Evolutionary conservation across 23 red algal species (phyloP), one percentile per base, ranked within the genome.

Genomic region (Agarophyton chilense): DNA sequence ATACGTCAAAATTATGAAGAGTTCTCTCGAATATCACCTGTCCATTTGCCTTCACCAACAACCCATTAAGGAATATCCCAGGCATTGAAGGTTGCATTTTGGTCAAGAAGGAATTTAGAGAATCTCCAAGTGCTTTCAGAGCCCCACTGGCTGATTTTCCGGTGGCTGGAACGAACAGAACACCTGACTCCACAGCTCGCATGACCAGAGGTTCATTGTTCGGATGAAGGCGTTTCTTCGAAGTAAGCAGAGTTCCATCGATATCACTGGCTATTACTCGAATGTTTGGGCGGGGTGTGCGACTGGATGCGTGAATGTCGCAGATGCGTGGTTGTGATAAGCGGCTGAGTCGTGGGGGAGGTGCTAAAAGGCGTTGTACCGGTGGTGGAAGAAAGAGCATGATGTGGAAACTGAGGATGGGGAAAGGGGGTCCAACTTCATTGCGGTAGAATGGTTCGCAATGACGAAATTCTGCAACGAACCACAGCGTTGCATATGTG

Each of bases 21-120:
- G 82, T 64, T 42, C 61, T 63, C 32, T 94, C 82, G 21, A 94
- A 90, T 28, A 93, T 77, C 11, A 94, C 60, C 12, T 24, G 45
- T 19, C 95, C 95, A 57, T 82, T 61, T 24, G 76, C 90, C 28
- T 58, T 64, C 34, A 97, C 95, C 17, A 88, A 57, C 32, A 97
- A 78, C 34, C 95, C 95, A 52, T 97, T 91, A 22, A 97, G 55
- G 45, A 81, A 97, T 6, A 97, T 86, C 39, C 95, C 95, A 39
- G 92, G 90, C 33, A 89, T 82, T 36, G 49, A 75, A 22, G 73
- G 33, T 13, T 65, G 64, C 41, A 29, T 61, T 11, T 70, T 44
- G 0, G 11, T 63, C 29, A 43, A 26, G 4, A 94, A 76, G 18
- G 78, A 53, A 2, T 25, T 41, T 4, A 56, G 78, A 6, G 93